phyloP scores from a whole-genome alignment of 2,329 filamentous ascomycete genomes.

The Neobulgaria alba region DNA sequence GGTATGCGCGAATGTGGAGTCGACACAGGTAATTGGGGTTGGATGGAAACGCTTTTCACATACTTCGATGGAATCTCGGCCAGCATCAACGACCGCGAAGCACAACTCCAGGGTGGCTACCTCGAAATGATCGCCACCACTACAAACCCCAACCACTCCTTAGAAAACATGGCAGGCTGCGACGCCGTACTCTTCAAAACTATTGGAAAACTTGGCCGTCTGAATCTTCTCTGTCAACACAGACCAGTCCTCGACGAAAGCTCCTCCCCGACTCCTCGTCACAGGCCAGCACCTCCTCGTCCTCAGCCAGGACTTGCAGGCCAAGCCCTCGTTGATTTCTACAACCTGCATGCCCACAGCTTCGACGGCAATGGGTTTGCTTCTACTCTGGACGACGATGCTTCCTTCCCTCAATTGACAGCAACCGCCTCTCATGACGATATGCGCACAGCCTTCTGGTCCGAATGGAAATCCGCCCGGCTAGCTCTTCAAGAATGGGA shows the following conservation, averaged over 20 bases:
- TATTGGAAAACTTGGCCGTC: constrained; percentile 71
- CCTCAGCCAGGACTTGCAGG: constrained; percentile 33
- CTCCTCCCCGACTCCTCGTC: constrained; percentile 21
- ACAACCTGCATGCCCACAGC: constrained; percentile 44
- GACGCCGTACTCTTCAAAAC: constrained; percentile 81
- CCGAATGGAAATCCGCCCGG: constrained; percentile 76
- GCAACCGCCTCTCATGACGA: constrained; percentile 41
- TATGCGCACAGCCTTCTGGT: constrained; percentile 63
- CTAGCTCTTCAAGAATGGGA: constrained; percentile 73
- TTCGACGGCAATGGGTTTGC: constrained; percentile 63
- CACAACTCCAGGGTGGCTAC: constrained; percentile 59
- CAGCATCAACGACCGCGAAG: constrained; percentile 84
- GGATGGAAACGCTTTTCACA: constrained; percentile 89
- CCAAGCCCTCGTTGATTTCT: constrained; percentile 38
- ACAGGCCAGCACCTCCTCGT: constrained; percentile 17
- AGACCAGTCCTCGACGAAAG: constrained; percentile 44
- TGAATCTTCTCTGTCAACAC: constrained; percentile 76
- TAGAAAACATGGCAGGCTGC: constrained; percentile 81
- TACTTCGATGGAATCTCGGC: constrained; percentile 92
- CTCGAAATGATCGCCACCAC: constrained; percentile 55
- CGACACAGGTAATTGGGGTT: constrained; percentile 60
- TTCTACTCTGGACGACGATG: constrained; percentile 46
- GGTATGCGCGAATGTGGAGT: constrained; percentile 60
- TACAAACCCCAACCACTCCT: constrained; percentile 47
- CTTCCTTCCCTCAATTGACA: constrained; percentile 31